A percentile compares a stretch with the other conserved stretches of the same genome.
Evolutionary conservation across 2,329 filamentous ascomycete species (phyloP).

Genomic region (Aspergillus transmontanensis): DNA sequence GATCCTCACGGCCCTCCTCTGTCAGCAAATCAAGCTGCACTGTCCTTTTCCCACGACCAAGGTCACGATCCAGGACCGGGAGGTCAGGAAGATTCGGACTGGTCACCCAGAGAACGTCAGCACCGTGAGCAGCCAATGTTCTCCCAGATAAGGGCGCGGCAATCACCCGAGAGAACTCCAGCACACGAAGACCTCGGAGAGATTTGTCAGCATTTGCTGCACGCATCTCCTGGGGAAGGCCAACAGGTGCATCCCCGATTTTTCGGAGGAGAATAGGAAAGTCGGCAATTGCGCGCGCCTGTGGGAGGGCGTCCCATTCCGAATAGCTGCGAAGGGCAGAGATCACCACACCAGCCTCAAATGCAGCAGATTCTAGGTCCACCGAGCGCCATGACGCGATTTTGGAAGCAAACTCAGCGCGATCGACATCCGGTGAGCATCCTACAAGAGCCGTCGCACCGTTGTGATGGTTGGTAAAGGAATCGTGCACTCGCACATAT

Average conservation of each 20-base stretch:
- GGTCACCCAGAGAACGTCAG: conserved; percentile 46
- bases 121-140: conserved; percentile 43
- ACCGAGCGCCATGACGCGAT: conserved; percentile 46
- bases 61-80: conserved; percentile 39
- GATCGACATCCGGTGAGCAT: conserved; percentile 34
- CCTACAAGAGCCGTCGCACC: conserved; percentile 50
- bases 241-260: conserved; percentile 24
- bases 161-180: conserved; percentile 44
- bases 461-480: conserved; percentile 54
- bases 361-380: conserved; percentile 53
- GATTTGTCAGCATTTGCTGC: conserved; percentile 29
- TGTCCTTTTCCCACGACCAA: conserved; percentile 41
- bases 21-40: conserved; percentile 39
- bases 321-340: conserved; percentile 53
- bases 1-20: conserved; percentile 21
- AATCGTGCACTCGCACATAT: conserved; percentile 58
- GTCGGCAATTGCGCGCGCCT: conserved; percentile 47
- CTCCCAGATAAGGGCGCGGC: conserved; percentile 42
- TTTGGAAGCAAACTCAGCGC: conserved; percentile 43
- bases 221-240: conserved; percentile 17
- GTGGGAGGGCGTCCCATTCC: conserved; percentile 56
- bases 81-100: conserved; percentile 37
- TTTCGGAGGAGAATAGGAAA: conserved; percentile 51
- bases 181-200: conserved; percentile 44
- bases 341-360: conserved; percentile 47